Evolutionary conservation across 768 basidiomycete species (phyloP).

Genomic region (Kondoa malvinella): DNA sequence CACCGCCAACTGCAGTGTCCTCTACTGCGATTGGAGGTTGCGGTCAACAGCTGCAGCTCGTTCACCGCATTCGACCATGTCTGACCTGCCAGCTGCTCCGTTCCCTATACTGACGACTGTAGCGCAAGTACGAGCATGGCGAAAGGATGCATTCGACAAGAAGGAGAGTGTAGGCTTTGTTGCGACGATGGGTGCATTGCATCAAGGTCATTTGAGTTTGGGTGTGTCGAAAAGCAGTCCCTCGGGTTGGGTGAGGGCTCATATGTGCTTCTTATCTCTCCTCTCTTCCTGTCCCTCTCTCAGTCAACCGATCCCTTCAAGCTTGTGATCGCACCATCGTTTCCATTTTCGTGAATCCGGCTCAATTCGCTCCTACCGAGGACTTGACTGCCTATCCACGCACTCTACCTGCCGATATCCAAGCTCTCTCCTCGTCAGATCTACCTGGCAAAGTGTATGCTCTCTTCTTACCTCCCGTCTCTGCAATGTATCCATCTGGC

Average conservation of each 20-base stretch:
- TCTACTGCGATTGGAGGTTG: too few species aligned
- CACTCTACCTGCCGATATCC: conserved; percentile 59
- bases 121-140: conserved; percentile 53
- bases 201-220: conserved; percentile 78
- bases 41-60: too few species aligned
- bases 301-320: conserved; percentile 59
- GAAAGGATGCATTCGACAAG: conserved; percentile 43
- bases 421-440: conserved; percentile 32
- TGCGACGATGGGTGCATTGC: conserved; percentile 95
- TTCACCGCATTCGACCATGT: too few species aligned
- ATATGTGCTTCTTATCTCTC: too few species aligned
- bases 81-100: conserved; percentile 12
- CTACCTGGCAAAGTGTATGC: conserved; percentile 38
- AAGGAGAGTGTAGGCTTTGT: conserved; percentile 70
- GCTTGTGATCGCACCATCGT: conserved; percentile 74
- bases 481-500: conserved; percentile 85
- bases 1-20: too few species aligned
- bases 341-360: conserved; percentile 95
- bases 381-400: conserved; percentile 82
- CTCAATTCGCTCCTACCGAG: conserved; percentile 91
- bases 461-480: conserved; percentile 60
- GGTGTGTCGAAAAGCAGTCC: conserved; percentile 44
- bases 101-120: conserved; percentile 41
- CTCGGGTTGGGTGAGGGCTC: not conserved
- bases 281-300: not conserved